Base-by-base conservation (phyloP, 139 green algal species). In the Chlorella sp. region DNA sequence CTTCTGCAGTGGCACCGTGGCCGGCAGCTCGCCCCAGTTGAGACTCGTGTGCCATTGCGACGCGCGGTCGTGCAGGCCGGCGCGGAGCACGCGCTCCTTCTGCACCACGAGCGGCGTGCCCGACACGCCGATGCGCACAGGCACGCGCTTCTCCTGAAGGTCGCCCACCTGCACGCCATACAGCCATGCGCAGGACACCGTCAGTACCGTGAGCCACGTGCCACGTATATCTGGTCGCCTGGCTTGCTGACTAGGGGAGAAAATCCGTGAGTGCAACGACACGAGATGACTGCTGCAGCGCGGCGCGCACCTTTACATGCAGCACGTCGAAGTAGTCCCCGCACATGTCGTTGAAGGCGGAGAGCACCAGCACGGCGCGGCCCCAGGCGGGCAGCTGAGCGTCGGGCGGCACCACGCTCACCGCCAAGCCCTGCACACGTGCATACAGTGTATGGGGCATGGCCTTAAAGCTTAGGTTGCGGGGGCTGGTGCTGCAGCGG, bases 311-410 rank as follows among this genome's bases (percentile, higher is more conserved):
- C 76, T 84, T 71, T 67, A 85, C 75, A 55, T 82, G 77, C 62
- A 90, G 63, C 59, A 72, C 79, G 73, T 90, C 85, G 50, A 78
- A 67, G 74, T 90, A 90, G 27, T 84, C 76, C 0, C 85, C 85
- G 63, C 71, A 80, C 82, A 88, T 88, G 75, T 87, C 78, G 64
- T 77, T 87, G 71, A 77, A 80, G 74, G 72, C 81, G 55, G 42
- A 73, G 3, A 87, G 49, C 55, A 67, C 35, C 49, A 84, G 72
- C 65, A 85, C 70, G 31, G 62, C 32, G 35, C 68, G 72, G 72
- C 69, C 71, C 78, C 74, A 88, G 33, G 74, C 70, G 10, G 26
- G 72, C 65, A 80, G 61, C 5, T 35, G 68, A 69, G 30, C 67
- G 30, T 67, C 69, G 59, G 80, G 80, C 5, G 80, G 80, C 29